Evolutionary conservation across 164 flowering plant genomes (phyloP).

Genomic region (Aristolochia californica): DNA sequence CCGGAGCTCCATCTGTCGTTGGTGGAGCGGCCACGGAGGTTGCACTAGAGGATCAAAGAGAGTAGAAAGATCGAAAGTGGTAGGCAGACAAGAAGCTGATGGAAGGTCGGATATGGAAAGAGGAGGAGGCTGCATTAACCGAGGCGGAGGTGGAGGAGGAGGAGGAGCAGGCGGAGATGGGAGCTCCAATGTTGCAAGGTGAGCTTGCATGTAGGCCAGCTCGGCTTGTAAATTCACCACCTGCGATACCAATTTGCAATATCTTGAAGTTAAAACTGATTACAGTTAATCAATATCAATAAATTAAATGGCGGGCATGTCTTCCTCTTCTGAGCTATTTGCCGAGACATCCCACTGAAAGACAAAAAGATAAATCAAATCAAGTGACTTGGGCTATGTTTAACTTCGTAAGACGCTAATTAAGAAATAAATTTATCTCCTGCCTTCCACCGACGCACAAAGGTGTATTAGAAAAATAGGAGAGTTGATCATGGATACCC

Average conservation of each 20-base stretch:
- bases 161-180: conserved; percentile 70
- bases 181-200: conserved; percentile 49
- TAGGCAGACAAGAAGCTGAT: conserved; percentile 22
- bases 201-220: conserved; percentile 55
- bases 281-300: no score
- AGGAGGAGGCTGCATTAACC: conserved; percentile 19
- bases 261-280: no score
- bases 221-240: conserved; percentile 73
- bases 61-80: conserved; percentile 43
- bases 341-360: no score
- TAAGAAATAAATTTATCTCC: no score
- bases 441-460: no score
- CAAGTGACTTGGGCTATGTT: no score
- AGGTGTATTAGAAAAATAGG: no score
- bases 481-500: no score
- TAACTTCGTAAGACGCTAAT: no score
- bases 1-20: conserved; percentile 21
- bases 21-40: conserved; percentile 33
- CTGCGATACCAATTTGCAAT: conserved; percentile 13
- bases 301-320: no score
- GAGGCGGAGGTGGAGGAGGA: conserved; percentile 27
- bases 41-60: conserved; percentile 41
- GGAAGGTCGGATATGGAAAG: conserved; percentile 43
- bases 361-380: no score
- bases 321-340: no score